Conservation (phyloP, 257 asterid species). For the Solanum dulcamara region DNA sequence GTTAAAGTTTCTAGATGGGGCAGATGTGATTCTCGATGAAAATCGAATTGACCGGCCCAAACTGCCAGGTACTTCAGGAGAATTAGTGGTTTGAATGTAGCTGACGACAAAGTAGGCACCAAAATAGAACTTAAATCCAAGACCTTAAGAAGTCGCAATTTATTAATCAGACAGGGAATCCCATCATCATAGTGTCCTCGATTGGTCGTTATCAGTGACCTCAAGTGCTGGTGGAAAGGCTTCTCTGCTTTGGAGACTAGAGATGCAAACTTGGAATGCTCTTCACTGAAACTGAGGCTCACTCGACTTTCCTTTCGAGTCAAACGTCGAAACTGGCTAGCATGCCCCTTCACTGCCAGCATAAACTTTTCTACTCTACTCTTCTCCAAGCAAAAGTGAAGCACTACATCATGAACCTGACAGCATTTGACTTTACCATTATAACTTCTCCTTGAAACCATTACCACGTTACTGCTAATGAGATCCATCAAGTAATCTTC, state of each 20-base stretch:
- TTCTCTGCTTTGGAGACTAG: background rate
- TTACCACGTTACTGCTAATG: background rate
- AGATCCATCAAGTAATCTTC: background rate
- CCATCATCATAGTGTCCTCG: fast-evolving
- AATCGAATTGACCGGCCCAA: fast-evolving
- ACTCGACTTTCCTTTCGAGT: background rate
- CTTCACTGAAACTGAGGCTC: background rate
- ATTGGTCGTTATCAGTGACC: background rate
- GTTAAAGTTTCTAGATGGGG: background rate
- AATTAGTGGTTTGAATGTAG: background rate
- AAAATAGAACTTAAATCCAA: background rate
- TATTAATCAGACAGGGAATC: background rate
- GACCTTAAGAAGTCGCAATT: background rate
- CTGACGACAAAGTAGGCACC: background rate
- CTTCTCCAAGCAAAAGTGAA: background rate
- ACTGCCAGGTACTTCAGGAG: background rate
- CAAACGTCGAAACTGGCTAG: fast-evolving
- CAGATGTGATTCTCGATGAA: background rate
- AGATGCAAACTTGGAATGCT: background rate
- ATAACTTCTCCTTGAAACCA: background rate
- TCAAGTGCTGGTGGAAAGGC: background rate
- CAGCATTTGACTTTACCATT: background rate
- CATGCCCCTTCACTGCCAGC: too few species aligned
- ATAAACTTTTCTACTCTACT: background rate
- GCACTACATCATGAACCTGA: background rate